Evolutionary conservation across 2,329 filamentous ascomycete species (phyloP), one percentile per base, ranked within the genome.

Genomic region (Alternaria arborescens): DNA sequence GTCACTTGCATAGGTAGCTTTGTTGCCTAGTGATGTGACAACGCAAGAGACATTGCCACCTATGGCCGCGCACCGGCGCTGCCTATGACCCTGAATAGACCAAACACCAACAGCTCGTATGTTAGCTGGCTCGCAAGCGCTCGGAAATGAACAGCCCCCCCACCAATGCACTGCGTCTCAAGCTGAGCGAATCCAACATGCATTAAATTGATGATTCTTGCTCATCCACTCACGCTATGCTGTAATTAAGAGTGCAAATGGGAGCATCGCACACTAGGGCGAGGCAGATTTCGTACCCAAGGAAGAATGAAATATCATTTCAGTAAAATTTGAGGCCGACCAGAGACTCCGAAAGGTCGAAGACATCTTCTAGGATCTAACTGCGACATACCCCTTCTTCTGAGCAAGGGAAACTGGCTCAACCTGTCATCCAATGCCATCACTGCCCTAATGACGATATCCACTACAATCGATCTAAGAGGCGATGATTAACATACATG

Each of bases 201-300:
- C 30, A 36, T 38, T 18, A 22, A 22, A 44, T n/a, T 50, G 43
- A 34, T 47, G 28, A 11, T 14, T 18, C 40, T 40, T 34, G 16
- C n/a, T 22, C 38, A 46, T 36, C 32, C 30, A 32, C 30, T 28
- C 32, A 41, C 24, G 34, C 32, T 22, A 38, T 38, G 42, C 42
- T 47, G 28, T 28, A n/a, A 55, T 18, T 24, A 24, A 38, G 16
- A 14, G 30, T 41, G 32, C 12, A 18, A 24, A 55, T 40, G 22
- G 42, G 38, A n/a, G 32, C 8, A 44, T 41, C 11, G 41, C 40
- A 5, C 22, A 46, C 52, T 51, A 44, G 32, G 52, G 52, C 46
- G 48, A 56, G 52, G 57, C 52, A 38, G 52, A 60, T 41, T 60
- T 24, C 22, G 28, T 30, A 24, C 38, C n/a, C 38, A 51, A 34